phyloP scores from a whole-genome alignment of 225 moss, liverwort and hornwort species.

The Anthoceros angustus region DNA sequence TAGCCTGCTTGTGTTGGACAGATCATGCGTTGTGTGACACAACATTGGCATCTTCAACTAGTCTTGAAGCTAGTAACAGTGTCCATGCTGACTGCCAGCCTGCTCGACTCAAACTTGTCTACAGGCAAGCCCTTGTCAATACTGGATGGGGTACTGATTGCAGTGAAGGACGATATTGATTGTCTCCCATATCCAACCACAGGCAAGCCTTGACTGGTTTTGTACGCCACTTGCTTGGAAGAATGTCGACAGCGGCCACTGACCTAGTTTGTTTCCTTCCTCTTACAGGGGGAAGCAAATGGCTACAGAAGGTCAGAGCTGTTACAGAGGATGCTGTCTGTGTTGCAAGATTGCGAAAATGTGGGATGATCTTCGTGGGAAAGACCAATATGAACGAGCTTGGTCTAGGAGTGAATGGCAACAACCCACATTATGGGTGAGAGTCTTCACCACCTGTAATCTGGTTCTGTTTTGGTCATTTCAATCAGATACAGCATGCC shows the following conservation, averaged over 20 bases:
- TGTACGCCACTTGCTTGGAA: not conserved
- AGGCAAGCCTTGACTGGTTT: not conserved
- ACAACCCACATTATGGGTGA: constrained; percentile 11
- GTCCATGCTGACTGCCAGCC: not conserved
- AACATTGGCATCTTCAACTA: not conserved
- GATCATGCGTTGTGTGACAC: not conserved
- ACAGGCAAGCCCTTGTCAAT: constrained; percentile 6
- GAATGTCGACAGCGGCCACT: too few relatives aligned
- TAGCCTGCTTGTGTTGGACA: not conserved
- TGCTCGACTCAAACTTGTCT: not conserved
- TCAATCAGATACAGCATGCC: too few relatives aligned
- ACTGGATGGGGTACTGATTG: constrained; percentile 9
- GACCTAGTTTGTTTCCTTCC: not conserved
- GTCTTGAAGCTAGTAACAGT: too few relatives aligned
- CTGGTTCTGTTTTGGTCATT: too few relatives aligned
- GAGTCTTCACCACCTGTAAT: not conserved
- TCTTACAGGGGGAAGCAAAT: constrained; percentile 8
- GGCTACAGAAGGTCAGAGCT: constrained; percentile 6
- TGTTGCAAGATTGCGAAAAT: constrained; percentile 8
- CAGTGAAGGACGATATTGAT: constrained; percentile 9
- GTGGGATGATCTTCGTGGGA: constrained; percentile 10
- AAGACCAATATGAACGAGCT: constrained; percentile 14
- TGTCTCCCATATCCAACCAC: constrained; percentile 7
- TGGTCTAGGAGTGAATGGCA: constrained; percentile 8
- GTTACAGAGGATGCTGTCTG: constrained; percentile 6